Conservation (phyloP, 441 rosid genomes). For the Kokia cookei region DNA sequence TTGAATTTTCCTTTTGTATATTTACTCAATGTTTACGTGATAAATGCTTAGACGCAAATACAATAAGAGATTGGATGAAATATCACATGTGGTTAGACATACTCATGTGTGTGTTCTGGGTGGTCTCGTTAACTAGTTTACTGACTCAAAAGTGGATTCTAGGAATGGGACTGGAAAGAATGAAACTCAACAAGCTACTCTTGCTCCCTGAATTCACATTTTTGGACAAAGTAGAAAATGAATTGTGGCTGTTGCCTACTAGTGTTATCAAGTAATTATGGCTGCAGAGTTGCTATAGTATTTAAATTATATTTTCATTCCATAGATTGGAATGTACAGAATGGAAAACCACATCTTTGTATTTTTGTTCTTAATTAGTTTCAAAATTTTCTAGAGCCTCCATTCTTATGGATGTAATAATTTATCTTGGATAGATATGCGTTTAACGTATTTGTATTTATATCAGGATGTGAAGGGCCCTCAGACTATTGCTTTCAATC, state of each 20-base stretch:
- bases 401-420: neutral
- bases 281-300: neutral
- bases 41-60: neutral
- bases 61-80: neutral
- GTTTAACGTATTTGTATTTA: constrained; percentile 14
- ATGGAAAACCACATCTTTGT: neutral
- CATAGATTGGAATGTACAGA: neutral
- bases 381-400: neutral
- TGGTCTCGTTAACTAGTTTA: neutral
- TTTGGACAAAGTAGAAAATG: neutral
- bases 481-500: constrained; percentile 92
- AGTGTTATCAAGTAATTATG: neutral
- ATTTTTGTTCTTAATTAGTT: neutral
- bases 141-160: neutral
- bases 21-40: neutral
- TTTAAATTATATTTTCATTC: neutral
- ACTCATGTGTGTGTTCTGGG: neutral
- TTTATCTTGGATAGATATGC: neutral
- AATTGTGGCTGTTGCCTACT: neutral
- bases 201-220: neutral
- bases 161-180: neutral
- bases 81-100: neutral
- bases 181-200: neutral
- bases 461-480: constrained; percentile 94
- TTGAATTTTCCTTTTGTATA: neutral